Evolutionary conservation across 2,329 filamentous ascomycete species (phyloP).

Genomic region (Xylaria sp.): DNA sequence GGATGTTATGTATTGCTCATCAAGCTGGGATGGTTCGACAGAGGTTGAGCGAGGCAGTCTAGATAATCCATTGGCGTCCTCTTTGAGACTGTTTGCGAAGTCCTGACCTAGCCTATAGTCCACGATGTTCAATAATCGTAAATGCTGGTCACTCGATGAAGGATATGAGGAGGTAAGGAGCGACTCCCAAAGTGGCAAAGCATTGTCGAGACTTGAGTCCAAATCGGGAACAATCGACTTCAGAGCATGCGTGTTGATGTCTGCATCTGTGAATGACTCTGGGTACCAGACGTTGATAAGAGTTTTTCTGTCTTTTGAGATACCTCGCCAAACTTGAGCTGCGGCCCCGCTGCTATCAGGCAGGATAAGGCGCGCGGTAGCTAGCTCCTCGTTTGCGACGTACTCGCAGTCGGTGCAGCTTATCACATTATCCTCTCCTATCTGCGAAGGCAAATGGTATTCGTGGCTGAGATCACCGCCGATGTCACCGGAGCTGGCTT

Average conservation of each 20-base stretch:
- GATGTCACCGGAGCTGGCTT: constrained; percentile 95
- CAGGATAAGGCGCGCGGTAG: constrained; percentile 44
- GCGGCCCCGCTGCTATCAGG: not conserved
- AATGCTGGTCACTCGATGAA: constrained; percentile 20
- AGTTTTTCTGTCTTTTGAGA: constrained; percentile 70
- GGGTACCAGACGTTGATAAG: constrained; percentile 75
- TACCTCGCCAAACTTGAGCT: constrained; percentile 62
- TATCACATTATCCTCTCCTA: constrained; percentile 86
- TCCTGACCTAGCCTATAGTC: constrained; percentile 42
- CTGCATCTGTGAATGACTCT: constrained; percentile 36
- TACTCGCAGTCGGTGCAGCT: constrained; percentile 76
- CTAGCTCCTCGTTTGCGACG: constrained; percentile 88
- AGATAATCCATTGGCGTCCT: constrained; percentile 11
- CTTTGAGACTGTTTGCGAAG: constrained; percentile 27
- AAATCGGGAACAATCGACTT: constrained; percentile 70
- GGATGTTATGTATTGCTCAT: constrained; percentile 30
- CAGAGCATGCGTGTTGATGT: constrained; percentile 62
- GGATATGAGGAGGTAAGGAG: constrained; percentile 38
- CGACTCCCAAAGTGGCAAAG: constrained; percentile 58
- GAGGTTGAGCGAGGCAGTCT: constrained; percentile 26
- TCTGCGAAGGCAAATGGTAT: constrained; percentile 80
- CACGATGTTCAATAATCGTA: constrained; percentile 38
- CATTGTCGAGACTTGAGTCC: constrained; percentile 71
- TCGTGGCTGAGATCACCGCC: constrained; percentile 93
- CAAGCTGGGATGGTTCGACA: constrained; percentile 20